Evolutionary conservation across 2,329 filamentous ascomycete species (phyloP).

Genomic region (Neonectria sp.): DNA sequence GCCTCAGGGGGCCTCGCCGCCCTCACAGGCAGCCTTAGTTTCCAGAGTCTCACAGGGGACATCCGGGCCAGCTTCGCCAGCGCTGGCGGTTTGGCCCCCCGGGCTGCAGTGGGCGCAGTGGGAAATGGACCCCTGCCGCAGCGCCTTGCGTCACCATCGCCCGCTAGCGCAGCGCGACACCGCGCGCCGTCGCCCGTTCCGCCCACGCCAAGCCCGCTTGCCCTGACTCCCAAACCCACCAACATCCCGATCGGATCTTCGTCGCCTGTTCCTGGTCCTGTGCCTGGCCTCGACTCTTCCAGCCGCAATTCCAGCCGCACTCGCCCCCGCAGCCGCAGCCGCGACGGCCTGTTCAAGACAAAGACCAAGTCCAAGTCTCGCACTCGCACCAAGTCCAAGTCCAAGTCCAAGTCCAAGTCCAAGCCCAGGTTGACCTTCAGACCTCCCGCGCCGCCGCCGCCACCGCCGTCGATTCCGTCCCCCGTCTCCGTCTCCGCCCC

Average conservation of each 20-base stretch:
- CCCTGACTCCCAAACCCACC: constrained; percentile 48
- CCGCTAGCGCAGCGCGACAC: constrained; percentile 22
- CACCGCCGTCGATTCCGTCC: not conserved
- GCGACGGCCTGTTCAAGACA: constrained; percentile 26
- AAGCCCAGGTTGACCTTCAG: constrained; percentile 11
- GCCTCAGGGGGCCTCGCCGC: constrained; percentile 3
- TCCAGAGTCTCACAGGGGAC: constrained; percentile 23
- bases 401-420: constrained; percentile 36
- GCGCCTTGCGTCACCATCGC: constrained; percentile 37
- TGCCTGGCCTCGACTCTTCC: not conserved
- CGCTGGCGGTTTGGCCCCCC: constrained; percentile 40
- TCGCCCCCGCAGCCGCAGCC: constrained; percentile 20
- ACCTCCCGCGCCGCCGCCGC: constrained; percentile 12
- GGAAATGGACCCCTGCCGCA: constrained; percentile 30
- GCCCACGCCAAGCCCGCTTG: constrained; percentile 41
- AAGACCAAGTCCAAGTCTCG: constrained; percentile 29
- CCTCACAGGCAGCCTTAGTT: constrained; percentile 32
- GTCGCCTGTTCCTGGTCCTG: constrained; percentile 31
- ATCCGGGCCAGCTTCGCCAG: constrained; percentile 16
- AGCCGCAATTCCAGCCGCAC: constrained; percentile 34
- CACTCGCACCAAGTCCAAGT: constrained; percentile 28
- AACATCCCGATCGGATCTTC: constrained; percentile 44
- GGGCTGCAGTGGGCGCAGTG: constrained; percentile 37
- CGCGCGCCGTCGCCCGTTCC: constrained; percentile 42
- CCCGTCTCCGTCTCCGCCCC: constrained; percentile 33